Evolutionary conservation across 2,329 filamentous ascomycete genomes (phyloP).

Genomic region (Stagonosporopsis rhizophila): DNA sequence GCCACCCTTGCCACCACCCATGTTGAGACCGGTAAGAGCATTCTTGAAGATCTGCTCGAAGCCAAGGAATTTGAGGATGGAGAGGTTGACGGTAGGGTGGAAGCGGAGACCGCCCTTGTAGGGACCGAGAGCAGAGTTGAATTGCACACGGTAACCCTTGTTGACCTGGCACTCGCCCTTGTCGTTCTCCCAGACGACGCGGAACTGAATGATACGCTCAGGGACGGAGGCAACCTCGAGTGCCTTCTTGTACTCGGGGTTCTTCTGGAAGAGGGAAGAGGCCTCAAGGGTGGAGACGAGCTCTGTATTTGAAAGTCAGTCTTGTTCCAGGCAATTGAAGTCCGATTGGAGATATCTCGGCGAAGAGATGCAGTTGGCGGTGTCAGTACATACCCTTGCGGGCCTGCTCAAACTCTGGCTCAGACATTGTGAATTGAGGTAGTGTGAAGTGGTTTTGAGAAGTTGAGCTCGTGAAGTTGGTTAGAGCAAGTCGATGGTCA

Average conservation of each 20-base stretch:
- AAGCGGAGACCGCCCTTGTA: conserved; percentile 98
- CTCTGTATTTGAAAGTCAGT: conserved; percentile 63
- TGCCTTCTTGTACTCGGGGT: conserved; percentile 93
- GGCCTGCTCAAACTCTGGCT: conserved; percentile 99
- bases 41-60: conserved; percentile 99
- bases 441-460: conserved; percentile 14
- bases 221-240: conserved; percentile 88
- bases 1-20: conserved; percentile 97
- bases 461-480: conserved; percentile 20
- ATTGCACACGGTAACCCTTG: conserved; percentile 95
- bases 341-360: neutral
- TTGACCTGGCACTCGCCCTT: conserved; percentile 88
- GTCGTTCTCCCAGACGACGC: conserved; percentile 96
- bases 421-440: conserved; percentile 68
- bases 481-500: conserved; percentile 17
- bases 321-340: neutral
- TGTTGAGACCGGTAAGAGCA: conserved; percentile 91
- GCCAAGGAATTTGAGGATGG: conserved; percentile 90
- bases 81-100: conserved; percentile 84
- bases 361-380: neutral
- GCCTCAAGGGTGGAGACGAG: conserved; percentile 93
- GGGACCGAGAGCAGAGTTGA: conserved; percentile 95
- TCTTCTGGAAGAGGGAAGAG: conserved; percentile 89
- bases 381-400: conserved; percentile 76
- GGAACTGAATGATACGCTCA: conserved; percentile 96